Percentiles rank a stretch among this genome's conserved stretches.
phyloP scores from a whole-genome alignment of 2,329 filamentous ascomycete genomes.

The Albifimbria verrucaria region DNA sequence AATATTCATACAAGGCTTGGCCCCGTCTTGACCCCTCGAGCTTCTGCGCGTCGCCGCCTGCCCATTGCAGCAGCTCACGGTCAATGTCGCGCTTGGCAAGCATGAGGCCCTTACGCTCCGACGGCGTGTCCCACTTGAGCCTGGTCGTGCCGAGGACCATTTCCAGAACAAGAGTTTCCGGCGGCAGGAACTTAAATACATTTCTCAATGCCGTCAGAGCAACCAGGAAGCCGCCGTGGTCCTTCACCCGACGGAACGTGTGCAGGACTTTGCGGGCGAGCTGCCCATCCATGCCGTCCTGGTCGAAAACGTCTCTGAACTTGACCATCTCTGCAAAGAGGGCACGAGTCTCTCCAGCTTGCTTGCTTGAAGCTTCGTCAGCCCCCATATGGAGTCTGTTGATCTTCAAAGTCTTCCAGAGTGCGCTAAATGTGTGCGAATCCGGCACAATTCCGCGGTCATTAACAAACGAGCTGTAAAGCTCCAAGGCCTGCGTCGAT shows the following conservation, averaged over 20 bases:
- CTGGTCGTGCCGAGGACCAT: constrained; percentile 42
- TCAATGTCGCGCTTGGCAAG: constrained; percentile 41
- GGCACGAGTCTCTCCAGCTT: constrained; percentile 32
- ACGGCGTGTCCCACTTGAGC: constrained; percentile 38
- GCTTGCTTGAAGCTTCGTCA: constrained; percentile 21
- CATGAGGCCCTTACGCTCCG: constrained; percentile 38
- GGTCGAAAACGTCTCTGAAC: constrained; percentile 41
- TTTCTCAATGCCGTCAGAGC: constrained; percentile 41
- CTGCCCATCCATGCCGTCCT: constrained; percentile 40
- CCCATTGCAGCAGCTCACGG: constrained; percentile 26
- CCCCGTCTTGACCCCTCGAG: constrained; percentile 33
- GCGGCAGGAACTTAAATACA: constrained; percentile 39
- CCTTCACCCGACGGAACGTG: constrained; percentile 44
- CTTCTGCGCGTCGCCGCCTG: constrained; percentile 25
- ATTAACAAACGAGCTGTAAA: constrained; percentile 53
- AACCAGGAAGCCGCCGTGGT: constrained; percentile 42
- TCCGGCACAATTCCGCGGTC: constrained; percentile 55
- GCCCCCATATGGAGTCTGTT: constrained; percentile 42
- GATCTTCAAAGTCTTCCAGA: constrained; percentile 59
- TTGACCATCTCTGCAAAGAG: constrained; percentile 49
- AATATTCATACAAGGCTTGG: constrained; percentile 39
- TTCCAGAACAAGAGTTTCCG: constrained; percentile 45
- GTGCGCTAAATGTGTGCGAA: constrained; percentile 63
- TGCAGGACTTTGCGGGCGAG: constrained; percentile 48
- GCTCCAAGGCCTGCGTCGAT: constrained; percentile 48